These are phyloP conservation scores for Plasmodium falciparum DNA, from an alignment of 169 alveolate species.

Conservation along the genomic window DNA sequence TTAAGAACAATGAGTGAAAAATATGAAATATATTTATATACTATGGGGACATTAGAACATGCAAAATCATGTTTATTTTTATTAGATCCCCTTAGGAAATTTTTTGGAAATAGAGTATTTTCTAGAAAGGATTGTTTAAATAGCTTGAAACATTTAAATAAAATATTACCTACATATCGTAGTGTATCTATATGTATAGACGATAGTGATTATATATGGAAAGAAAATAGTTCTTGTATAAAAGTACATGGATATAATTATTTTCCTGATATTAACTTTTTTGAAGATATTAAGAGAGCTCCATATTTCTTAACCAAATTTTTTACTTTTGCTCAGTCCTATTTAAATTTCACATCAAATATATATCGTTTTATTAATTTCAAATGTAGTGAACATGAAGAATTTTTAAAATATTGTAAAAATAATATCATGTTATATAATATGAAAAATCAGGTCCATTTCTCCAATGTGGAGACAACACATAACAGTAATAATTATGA, in stretches of 20 bases:
- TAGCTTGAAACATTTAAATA: slow-evolving; percentile 47
- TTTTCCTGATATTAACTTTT: slow-evolving; percentile 64
- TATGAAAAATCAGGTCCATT: too few relatives aligned
- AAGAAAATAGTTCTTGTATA: slow-evolving; percentile 50
- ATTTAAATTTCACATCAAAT: slow-evolving; percentile 36
- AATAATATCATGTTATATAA: neutral
- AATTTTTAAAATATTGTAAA: neutral
- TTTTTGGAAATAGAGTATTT: slow-evolving; percentile 81
- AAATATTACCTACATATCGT: slow-evolving; percentile 63
- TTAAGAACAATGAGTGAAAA: slow-evolving; percentile 75
- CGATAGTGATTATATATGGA: slow-evolving; percentile 75
- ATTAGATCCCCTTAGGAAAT: slow-evolving; percentile 83
- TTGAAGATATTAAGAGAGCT: slow-evolving; percentile 64
- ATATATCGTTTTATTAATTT: slow-evolving; percentile 62
- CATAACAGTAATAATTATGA: neutral
- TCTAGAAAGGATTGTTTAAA: slow-evolving; percentile 80
- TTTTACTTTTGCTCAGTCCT: slow-evolving; percentile 68
- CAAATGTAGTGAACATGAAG: slow-evolving; percentile 68
- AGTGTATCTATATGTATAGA: slow-evolving; percentile 63
- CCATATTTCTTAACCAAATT: slow-evolving; percentile 60
- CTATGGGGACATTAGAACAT: slow-evolving; percentile 90
- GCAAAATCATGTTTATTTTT: slow-evolving; percentile 85
- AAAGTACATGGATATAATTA: slow-evolving; percentile 69
- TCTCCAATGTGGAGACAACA: neutral
- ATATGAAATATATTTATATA: slow-evolving; percentile 85